Conservation (phyloP, 1,284 basidiomycete genomes). For the Ustilago xerochloae region DNA sequence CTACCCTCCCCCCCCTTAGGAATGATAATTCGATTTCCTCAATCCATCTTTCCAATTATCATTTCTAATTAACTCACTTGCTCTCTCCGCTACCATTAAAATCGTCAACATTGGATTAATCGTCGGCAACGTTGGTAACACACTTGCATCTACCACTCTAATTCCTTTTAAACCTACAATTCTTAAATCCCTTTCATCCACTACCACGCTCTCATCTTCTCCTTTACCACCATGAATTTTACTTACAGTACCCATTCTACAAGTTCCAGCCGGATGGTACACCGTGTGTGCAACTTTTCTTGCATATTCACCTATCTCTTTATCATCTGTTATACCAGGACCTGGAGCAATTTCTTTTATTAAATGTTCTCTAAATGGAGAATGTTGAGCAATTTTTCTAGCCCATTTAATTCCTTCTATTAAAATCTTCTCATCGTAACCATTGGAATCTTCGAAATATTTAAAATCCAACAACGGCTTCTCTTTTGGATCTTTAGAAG, state of each 20-base stretch:
- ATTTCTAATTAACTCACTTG: slow-evolving; percentile 62
- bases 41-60: slow-evolving; percentile 60
- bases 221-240: slow-evolving; percentile 16
- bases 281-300: slow-evolving; percentile 67
- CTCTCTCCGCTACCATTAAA: slow-evolving; percentile 65
- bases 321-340: slow-evolving; percentile 64
- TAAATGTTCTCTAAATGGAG: slow-evolving; percentile 70
- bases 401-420: slow-evolving; percentile 73
- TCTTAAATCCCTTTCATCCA: slow-evolving; percentile 62
- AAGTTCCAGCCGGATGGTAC: slow-evolving; percentile 68
- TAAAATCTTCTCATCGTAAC: slow-evolving; percentile 71
- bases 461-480: slow-evolving; percentile 72
- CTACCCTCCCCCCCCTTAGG: too few relatives aligned
- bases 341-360: slow-evolving; percentile 70
- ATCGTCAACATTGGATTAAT: slow-evolving; percentile 62
- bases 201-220: slow-evolving; percentile 59
- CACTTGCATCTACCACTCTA: slow-evolving; percentile 65
- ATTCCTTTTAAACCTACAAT: slow-evolving; percentile 63
- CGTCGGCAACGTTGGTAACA: slow-evolving; percentile 66
- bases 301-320: slow-evolving; percentile 64
- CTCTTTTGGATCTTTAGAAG: slow-evolving; percentile 69
- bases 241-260: slow-evolving; percentile 66
- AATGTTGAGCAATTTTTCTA: slow-evolving; percentile 69
- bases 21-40: slow-evolving; percentile 31
- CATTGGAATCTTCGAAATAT: slow-evolving; percentile 71